phyloP scores from a whole-genome alignment of 306 rosid genomes.

The Pyrus betulifolia region DNA sequence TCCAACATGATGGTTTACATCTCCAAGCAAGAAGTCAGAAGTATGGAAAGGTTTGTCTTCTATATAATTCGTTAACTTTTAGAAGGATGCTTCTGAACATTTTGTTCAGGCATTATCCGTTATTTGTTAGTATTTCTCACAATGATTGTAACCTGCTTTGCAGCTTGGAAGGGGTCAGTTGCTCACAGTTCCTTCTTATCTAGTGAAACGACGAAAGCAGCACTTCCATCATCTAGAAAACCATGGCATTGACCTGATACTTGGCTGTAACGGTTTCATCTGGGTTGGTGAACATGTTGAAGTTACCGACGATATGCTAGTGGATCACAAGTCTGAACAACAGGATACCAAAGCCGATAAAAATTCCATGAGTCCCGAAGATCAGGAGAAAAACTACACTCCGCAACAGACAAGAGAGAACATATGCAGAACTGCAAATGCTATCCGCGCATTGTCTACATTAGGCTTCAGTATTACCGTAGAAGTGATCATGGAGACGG shows the following conservation, averaged over 20 bases:
- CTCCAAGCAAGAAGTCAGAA: conserved; percentile 96
- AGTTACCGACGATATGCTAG: conserved; percentile 47
- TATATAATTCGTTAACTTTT: background rate
- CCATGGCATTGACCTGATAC: conserved; percentile 63
- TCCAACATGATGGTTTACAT: conserved; percentile 81
- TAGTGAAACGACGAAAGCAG: conserved; percentile 82
- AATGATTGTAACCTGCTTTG: background rate
- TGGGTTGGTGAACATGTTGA: conserved; percentile 87
- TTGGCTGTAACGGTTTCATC: conserved; percentile 84
- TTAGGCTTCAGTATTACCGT: conserved; percentile 57
- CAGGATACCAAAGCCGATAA: conserved; percentile 16
- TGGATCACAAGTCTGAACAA: conserved; percentile 50
- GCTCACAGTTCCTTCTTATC: conserved; percentile 62
- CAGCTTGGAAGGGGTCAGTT: conserved; percentile 88
- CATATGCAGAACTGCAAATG: conserved; percentile 79
- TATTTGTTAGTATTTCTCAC: background rate
- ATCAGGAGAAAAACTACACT: conserved; percentile 46
- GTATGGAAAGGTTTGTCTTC: conserved; percentile 71
- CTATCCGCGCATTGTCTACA: conserved; percentile 50
- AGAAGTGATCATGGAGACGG: conserved; percentile 55
- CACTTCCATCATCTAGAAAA: conserved; percentile 79
- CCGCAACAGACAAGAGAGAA: conserved; percentile 53
- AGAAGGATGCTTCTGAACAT: background rate
- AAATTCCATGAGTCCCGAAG: conserved; percentile 28
- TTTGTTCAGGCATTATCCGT: background rate